These are phyloP conservation scores for Backusella luteola DNA, from an alignment of 192 early-diverging fungal species.

Conservation along the genomic window DNA sequence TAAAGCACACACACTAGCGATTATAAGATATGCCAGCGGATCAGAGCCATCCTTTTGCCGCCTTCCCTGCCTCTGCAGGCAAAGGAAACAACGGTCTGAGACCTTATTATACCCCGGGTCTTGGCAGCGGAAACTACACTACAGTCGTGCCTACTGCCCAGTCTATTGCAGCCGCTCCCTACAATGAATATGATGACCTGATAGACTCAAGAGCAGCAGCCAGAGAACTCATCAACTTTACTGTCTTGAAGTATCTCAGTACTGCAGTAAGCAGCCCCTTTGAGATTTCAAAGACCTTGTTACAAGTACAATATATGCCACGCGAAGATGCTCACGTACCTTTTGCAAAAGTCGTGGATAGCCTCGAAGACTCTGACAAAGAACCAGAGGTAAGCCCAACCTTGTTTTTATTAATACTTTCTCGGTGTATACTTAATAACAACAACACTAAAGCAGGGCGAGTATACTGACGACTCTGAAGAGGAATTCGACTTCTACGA, in stretches of 20 bases:
- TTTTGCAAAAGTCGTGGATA: slow-evolving; percentile 11
- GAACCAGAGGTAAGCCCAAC: slow-evolving; percentile 39
- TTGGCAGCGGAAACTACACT: slow-evolving; percentile 27
- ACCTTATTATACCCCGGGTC: slow-evolving; percentile 33
- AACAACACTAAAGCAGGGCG: slow-evolving; percentile 20
- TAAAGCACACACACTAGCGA: not conserved
- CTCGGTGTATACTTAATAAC: not conserved
- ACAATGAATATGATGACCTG: slow-evolving; percentile 32
- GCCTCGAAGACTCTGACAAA: slow-evolving; percentile 13
- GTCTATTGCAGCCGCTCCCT: not conserved
- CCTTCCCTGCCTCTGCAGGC: slow-evolving; percentile 25
- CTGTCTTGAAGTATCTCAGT: slow-evolving; percentile 60
- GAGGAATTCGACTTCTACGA: slow-evolving; percentile 31
- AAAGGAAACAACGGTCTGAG: slow-evolving; percentile 28
- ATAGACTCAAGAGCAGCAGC: slow-evolving; percentile 49
- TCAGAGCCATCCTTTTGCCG: slow-evolving; percentile 25
- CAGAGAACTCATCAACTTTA: slow-evolving; percentile 60
- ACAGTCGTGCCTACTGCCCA: slow-evolving; percentile 3
- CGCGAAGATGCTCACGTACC: slow-evolving; percentile 45
- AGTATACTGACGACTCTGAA: slow-evolving; percentile 25
- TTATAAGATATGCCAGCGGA: slow-evolving; percentile 20
- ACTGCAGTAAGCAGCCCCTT: slow-evolving; percentile 62
- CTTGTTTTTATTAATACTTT: not conserved
- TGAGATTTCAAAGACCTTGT: slow-evolving; percentile 63
- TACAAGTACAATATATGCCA: slow-evolving; percentile 76